Evolutionary conservation across 768 basidiomycete genomes (phyloP).

Genomic region (Boletales sp.): DNA sequence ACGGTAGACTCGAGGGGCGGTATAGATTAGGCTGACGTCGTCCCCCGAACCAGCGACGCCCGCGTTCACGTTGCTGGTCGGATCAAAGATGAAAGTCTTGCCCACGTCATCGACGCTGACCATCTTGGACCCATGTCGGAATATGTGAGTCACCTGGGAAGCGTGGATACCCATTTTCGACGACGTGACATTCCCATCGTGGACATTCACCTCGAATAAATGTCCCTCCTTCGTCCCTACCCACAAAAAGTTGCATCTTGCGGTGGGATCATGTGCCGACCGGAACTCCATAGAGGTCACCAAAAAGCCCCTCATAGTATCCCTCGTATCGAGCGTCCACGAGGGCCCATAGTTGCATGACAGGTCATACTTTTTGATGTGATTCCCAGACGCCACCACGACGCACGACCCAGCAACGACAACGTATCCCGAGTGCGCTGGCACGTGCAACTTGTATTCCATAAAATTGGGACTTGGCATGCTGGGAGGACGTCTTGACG

Average conservation of each 20-base stretch:
- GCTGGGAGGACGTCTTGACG: slow-evolving; percentile 53
- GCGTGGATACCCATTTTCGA: slow-evolving; percentile 62
- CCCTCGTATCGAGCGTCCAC: slow-evolving; percentile 57
- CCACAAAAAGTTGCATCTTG: slow-evolving; percentile 72
- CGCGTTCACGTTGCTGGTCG: slow-evolving; percentile 28
- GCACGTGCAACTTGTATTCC: slow-evolving; percentile 51
- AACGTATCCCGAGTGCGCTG: slow-evolving; percentile 51
- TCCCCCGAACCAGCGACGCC: slow-evolving; percentile 23
- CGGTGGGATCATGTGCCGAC: slow-evolving; percentile 40
- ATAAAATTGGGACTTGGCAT: slow-evolving; percentile 31
- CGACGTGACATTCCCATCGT: slow-evolving; percentile 53
- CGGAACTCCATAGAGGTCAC: slow-evolving; percentile 80
- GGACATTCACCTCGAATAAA: slow-evolving; percentile 76
- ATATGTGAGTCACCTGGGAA: slow-evolving; percentile 66
- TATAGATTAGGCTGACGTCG: slow-evolving; percentile 45
- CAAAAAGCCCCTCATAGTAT: slow-evolving; percentile 63
- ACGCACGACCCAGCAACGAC: slow-evolving; percentile 55
- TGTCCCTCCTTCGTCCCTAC: slow-evolving; percentile 89
- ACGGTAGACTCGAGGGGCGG: slow-evolving; percentile 56
- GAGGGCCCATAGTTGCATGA: slow-evolving; percentile 43
- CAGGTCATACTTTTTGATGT: slow-evolving; percentile 63
- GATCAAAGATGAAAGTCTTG: slow-evolving; percentile 73
- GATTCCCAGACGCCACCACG: slow-evolving; percentile 55
- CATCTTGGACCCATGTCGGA: slow-evolving; percentile 69
- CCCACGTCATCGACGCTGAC: slow-evolving; percentile 83